These are phyloP conservation scores for Trametopsis cervina DNA, from an alignment of 768 basidiomycete species.

Conservation along the genomic window DNA sequence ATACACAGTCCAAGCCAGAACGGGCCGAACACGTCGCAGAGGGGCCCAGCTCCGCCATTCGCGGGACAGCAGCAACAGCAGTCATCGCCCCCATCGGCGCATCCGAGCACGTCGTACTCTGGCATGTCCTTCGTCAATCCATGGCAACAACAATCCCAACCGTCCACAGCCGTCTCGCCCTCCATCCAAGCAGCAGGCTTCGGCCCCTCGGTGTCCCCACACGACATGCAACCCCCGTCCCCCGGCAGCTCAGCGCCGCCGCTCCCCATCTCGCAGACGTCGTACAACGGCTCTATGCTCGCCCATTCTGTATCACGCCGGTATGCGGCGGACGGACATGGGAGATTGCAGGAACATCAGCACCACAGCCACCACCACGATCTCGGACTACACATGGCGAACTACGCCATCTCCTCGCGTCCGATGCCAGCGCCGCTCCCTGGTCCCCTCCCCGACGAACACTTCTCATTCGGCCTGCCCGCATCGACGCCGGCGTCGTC, in stretches of 20 bases:
- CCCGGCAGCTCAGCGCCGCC: slow-evolving; percentile 6
- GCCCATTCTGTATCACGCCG: not conserved
- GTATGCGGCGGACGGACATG: not conserved
- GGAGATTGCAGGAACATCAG: not conserved
- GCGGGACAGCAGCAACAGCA: not conserved
- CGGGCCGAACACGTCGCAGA: not conserved
- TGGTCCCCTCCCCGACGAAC: slow-evolving; percentile 22
- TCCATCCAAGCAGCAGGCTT: not conserved
- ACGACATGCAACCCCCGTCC: not conserved
- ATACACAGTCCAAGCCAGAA: not conserved
- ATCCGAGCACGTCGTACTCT: not conserved
- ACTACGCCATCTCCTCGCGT: slow-evolving; percentile 11
- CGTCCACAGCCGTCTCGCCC: not conserved
- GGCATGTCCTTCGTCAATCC: not conserved
- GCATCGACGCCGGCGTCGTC: slow-evolving; percentile 5
- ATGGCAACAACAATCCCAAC: not conserved
- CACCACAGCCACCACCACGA: not conserved
- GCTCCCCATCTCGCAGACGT: slow-evolving; percentile 8
- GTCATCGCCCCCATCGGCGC: not conserved
- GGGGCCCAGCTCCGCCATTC: slow-evolving; percentile 5
- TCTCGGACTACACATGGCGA: slow-evolving; percentile 5
- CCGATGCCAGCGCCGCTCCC: slow-evolving; percentile 14
- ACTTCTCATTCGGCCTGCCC: slow-evolving; percentile 23
- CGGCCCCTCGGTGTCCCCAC: slow-evolving; percentile 2
- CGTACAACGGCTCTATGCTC: not conserved